Percentiles rank a stretch among this genome's conserved stretches.
Evolutionary conservation across 345 rosid genomes (phyloP).

Genomic region (Gossypium rotundifolium): DNA sequence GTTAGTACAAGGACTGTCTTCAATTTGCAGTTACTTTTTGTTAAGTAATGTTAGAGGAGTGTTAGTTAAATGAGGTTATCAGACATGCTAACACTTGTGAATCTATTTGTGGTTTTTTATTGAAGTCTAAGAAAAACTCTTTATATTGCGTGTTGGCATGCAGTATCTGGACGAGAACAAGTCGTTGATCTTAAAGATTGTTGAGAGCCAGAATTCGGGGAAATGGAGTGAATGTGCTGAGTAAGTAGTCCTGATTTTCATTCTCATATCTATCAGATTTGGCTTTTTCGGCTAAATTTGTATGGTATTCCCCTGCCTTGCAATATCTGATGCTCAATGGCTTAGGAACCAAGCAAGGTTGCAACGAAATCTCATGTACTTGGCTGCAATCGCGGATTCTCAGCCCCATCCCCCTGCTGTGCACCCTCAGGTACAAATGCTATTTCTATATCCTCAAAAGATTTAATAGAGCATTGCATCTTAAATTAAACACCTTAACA

Average conservation of each 20-base stretch:
- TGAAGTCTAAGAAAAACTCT: too few species aligned
- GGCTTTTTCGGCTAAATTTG: neutral
- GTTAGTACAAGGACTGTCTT: neutral
- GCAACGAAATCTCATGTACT: constrained; percentile 91
- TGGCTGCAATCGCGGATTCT: constrained; percentile 98
- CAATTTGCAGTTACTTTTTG: too few species aligned
- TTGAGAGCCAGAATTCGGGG: constrained; percentile 96
- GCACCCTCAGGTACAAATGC: constrained; percentile 67
- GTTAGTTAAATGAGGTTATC: too few species aligned
- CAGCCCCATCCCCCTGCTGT: constrained; percentile 82
- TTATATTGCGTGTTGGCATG: constrained; percentile 8
- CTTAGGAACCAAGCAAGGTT: constrained; percentile 91
- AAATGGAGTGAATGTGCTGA: constrained; percentile 92
- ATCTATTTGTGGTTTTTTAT: too few species aligned
- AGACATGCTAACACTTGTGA: too few species aligned
- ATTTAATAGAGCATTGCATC: too few species aligned
- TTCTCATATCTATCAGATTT: neutral
- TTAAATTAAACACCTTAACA: too few species aligned
- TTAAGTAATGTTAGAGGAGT: too few species aligned
- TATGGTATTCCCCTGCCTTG: neutral
- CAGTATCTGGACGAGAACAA: constrained; percentile 99
- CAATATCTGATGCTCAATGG: neutral
- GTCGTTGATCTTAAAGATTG: constrained; percentile 97
- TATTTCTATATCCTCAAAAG: neutral
- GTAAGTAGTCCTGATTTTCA: constrained; percentile 51